Conservation (phyloP, 306 rosid genomes). For the Ormosia semicastrata region DNA sequence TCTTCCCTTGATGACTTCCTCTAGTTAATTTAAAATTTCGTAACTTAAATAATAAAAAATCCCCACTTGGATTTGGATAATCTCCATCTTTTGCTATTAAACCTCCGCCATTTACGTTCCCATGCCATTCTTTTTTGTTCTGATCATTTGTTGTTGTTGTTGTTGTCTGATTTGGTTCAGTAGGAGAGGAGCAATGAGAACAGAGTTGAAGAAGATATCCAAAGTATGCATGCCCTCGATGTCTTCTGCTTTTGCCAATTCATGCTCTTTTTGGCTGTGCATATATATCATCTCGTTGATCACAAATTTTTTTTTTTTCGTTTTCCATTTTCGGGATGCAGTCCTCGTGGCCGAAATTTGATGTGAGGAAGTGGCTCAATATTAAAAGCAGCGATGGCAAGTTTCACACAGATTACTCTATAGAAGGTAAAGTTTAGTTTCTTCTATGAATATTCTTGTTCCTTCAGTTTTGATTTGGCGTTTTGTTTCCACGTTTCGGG, state of each 20-base stretch:
- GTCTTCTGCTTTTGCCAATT: not conserved
- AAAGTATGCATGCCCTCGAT: conserved; percentile 36
- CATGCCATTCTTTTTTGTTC: not conserved
- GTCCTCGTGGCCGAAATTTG: conserved; percentile 67
- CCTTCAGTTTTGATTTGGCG: not conserved
- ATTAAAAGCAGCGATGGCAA: conserved; percentile 43
- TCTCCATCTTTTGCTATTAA: not conserved
- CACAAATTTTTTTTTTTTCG: not conserved
- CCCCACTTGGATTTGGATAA: conserved; percentile 30
- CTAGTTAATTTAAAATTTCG: not conserved
- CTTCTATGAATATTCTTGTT: not conserved
- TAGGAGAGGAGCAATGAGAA: conserved; percentile 56
- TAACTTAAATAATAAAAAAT: not conserved
- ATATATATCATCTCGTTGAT: not conserved
- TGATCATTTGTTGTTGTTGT: not conserved
- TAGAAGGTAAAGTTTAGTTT: conserved; percentile 35
- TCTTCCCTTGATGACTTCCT: not conserved
- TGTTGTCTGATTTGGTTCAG: not conserved
- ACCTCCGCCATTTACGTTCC: not conserved
- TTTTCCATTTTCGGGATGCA: not conserved
- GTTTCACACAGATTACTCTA: not conserved
- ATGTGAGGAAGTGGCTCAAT: conserved; percentile 69
- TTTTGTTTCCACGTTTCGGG: not conserved
- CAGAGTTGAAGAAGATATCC: conserved; percentile 43
- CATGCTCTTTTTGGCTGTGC: not conserved